Evolutionary conservation across 495 filamentous ascomycete genomes (phyloP).

Genomic region (Tuber calosporum): DNA sequence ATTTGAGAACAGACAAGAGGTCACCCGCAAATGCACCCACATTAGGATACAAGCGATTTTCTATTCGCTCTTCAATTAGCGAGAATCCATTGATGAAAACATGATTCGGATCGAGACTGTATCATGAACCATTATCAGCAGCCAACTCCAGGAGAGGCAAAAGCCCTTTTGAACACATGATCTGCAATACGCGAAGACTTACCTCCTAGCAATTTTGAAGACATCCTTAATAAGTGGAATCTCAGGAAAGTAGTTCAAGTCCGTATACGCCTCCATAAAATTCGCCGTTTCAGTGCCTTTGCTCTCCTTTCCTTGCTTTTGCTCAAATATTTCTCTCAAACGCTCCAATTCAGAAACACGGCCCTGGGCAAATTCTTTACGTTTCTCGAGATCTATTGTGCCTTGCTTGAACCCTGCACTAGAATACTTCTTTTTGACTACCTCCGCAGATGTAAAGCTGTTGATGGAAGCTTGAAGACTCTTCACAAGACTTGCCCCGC

Average conservation of each 20-base stretch:
- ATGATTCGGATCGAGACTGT: conserved; percentile 31
- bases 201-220: conserved; percentile 66
- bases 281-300: conserved; percentile 68
- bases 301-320: conserved; percentile 63
- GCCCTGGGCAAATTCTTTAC: conserved; percentile 77
- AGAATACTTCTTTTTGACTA: conserved; percentile 84
- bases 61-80: conserved; percentile 33
- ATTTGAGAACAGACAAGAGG: conserved; percentile 33
- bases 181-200: conserved; percentile 30
- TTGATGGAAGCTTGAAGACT: conserved; percentile 79
- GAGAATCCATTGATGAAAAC: conserved; percentile 35
- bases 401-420: conserved; percentile 76
- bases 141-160: conserved; percentile 1
- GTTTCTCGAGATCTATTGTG: conserved; percentile 63
- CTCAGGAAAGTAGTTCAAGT: conserved; percentile 84
- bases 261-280: conserved; percentile 65
- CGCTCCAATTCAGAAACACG: conserved; percentile 69
- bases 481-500: conserved; percentile 86
- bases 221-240: conserved; percentile 69
- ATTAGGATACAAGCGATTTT: conserved; percentile 37
- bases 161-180: background rate
- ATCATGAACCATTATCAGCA: conserved; percentile 10
- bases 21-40: conserved; percentile 41
- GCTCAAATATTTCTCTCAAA: conserved; percentile 59
- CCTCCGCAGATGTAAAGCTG: conserved; percentile 84